Evolutionary conservation across 2,329 filamentous ascomycete species (phyloP).

Genomic region (Sporothrix schenckii): DNA sequence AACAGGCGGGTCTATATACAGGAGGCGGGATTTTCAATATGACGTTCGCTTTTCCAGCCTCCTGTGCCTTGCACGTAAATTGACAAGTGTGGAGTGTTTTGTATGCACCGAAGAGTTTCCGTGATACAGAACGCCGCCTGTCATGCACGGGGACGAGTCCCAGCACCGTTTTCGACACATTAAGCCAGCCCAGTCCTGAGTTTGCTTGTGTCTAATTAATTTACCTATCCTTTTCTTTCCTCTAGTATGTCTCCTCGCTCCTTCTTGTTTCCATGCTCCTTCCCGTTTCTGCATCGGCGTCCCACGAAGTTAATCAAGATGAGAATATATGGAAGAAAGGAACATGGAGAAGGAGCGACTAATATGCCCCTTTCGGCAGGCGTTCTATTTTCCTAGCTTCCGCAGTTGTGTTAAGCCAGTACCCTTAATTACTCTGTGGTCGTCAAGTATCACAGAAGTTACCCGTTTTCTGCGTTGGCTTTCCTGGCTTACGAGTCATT

Average conservation of each 20-base stretch:
- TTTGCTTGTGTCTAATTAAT: background rate
- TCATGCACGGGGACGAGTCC: background rate
- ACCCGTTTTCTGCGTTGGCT: background rate
- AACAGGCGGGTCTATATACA: constrained; percentile 1
- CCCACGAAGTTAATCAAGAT: constrained; percentile 23
- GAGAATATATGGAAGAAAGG: constrained; percentile 1
- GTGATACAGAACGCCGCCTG: constrained; percentile 7
- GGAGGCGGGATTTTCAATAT: background rate
- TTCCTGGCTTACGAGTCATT: background rate
- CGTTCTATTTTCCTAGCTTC: background rate
- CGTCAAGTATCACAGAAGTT: background rate
- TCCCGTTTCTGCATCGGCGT: constrained; percentile 15
- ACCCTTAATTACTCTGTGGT: background rate
- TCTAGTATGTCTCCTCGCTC: background rate
- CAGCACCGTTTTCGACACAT: background rate
- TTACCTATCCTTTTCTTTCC: background rate
- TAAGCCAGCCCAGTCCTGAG: background rate
- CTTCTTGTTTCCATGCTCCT: background rate
- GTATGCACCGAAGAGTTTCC: constrained; percentile 10
- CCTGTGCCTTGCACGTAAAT: background rate
- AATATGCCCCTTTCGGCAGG: constrained; percentile 15
- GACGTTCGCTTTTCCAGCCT: background rate
- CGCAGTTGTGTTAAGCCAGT: background rate
- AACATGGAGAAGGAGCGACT: background rate
- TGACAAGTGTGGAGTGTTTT: background rate